Conservation (phyloP, 2,329 filamentous ascomycete species). For the Teratosphaeria destructans region DNA sequence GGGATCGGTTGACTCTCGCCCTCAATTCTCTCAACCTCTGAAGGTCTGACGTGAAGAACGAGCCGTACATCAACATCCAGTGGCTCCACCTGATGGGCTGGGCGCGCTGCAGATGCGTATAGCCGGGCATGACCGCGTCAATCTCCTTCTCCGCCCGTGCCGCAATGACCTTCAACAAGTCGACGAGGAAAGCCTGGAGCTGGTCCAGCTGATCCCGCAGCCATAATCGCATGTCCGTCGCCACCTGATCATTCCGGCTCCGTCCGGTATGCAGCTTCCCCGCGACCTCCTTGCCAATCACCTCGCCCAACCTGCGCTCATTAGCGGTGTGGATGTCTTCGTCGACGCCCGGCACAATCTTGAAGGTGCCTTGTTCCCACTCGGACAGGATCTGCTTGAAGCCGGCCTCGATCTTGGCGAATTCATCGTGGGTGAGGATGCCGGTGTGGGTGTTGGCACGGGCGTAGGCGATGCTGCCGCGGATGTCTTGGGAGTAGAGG, state of each 20-base stretch:
- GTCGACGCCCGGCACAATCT: constrained; percentile 37
- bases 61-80: constrained; percentile 67
- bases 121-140: constrained; percentile 73
- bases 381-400: constrained; percentile 48
- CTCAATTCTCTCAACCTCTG: constrained; percentile 65
- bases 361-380: constrained; percentile 37
- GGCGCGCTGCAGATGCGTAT: constrained; percentile 78
- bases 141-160: constrained; percentile 64
- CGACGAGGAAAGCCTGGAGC: constrained; percentile 58
- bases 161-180: constrained; percentile 59
- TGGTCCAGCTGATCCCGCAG: constrained; percentile 61
- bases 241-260: constrained; percentile 83
- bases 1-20: constrained; percentile 60
- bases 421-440: constrained; percentile 64
- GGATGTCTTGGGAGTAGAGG: constrained; percentile 72
- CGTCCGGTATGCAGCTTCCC: constrained; percentile 85
- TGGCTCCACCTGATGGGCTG: constrained; percentile 74
- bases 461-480: constrained; percentile 70
- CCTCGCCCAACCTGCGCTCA: constrained; percentile 53
- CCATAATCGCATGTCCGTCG: constrained; percentile 85
- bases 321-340: constrained; percentile 48
- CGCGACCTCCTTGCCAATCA: constrained; percentile 74
- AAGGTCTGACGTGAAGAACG: constrained; percentile 62
- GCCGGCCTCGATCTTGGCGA: constrained; percentile 62
- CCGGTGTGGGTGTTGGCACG: constrained; percentile 65